Evolutionary conservation across 495 filamentous ascomycete genomes (phyloP).

Genomic region (Aspergillus egyptiacus): DNA sequence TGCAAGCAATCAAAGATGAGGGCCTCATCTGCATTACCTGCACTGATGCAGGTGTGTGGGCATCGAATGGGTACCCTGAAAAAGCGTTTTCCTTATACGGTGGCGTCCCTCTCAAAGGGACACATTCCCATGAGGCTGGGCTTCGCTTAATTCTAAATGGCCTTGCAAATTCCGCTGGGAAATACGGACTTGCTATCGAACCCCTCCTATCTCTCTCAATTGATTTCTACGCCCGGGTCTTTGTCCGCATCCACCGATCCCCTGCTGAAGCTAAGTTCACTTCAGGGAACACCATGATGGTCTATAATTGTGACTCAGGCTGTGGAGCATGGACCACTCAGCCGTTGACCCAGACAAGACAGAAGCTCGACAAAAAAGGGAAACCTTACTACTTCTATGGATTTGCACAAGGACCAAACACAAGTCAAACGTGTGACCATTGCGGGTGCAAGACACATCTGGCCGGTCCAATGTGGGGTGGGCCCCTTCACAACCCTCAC

Average conservation of each 20-base stretch:
- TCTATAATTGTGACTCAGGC: conserved; percentile 83
- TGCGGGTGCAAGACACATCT: conserved; percentile 84
- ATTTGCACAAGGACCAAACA: conserved; percentile 60
- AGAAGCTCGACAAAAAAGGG: conserved; percentile 61
- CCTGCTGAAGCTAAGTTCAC: conserved; percentile 82
- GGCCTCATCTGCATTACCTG: conserved; percentile 93
- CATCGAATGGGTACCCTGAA: conserved; percentile 85
- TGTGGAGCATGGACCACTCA: conserved; percentile 86
- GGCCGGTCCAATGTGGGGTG: conserved; percentile 90
- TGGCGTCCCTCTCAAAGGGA: conserved; percentile 75
- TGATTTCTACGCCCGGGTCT: conserved; percentile 90
- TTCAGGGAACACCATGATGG: conserved; percentile 83
- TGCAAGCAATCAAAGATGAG: conserved; percentile 76
- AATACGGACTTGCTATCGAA: conserved; percentile 87
- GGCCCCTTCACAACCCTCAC: conserved; percentile 73
- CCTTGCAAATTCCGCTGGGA: conserved; percentile 69
- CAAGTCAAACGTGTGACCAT: conserved; percentile 61
- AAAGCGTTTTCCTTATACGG: conserved; percentile 91
- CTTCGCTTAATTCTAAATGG: conserved; percentile 77
- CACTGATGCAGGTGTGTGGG: conserved; percentile 91
- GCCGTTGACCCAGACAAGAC: conserved; percentile 59
- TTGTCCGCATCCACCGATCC: conserved; percentile 73
- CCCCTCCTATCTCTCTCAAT: conserved; percentile 88
- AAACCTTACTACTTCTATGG: conserved; percentile 67
- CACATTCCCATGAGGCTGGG: conserved; percentile 82